phyloP scores from a whole-genome alignment of 2,329 filamentous ascomycete genomes.

The Orbilia oligospora region DNA sequence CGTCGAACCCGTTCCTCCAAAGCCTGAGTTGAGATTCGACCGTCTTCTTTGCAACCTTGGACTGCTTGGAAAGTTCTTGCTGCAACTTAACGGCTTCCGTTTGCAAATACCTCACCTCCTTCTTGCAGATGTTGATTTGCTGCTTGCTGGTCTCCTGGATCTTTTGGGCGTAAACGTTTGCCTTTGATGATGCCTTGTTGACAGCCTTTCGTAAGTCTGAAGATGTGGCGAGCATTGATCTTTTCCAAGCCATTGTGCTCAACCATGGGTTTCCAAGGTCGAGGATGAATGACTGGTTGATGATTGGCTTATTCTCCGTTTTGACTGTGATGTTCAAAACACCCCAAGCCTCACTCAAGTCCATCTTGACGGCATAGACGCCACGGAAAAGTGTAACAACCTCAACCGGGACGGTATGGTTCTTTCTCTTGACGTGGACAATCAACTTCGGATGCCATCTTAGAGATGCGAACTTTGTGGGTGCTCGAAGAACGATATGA shows the following conservation, averaged over 20 bases:
- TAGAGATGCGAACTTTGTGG: constrained; percentile 67
- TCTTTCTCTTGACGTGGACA: constrained; percentile 70
- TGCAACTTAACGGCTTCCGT: constrained; percentile 51
- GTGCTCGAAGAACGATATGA: constrained; percentile 71
- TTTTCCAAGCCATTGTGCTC: constrained; percentile 69
- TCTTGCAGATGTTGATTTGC: constrained; percentile 40
- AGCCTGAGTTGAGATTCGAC: constrained; percentile 54
- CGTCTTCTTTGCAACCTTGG: constrained; percentile 53
- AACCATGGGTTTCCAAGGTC: constrained; percentile 73
- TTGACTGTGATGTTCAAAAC: constrained; percentile 73
- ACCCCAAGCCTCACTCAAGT: constrained; percentile 73
- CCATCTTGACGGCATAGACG: constrained; percentile 69
- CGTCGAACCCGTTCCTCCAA: constrained; percentile 47
- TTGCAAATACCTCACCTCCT: constrained; percentile 45
- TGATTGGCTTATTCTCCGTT: constrained; percentile 74
- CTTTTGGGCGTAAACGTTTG: constrained; percentile 63
- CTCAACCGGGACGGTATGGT: constrained; percentile 68
- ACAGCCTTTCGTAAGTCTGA: constrained; percentile 62
- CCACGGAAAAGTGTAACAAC: constrained; percentile 71
- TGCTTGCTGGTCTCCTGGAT: constrained; percentile 62
- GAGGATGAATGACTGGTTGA: constrained; percentile 75
- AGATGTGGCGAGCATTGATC: constrained; percentile 62
- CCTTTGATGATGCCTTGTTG: constrained; percentile 62
- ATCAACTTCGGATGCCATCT: constrained; percentile 70
- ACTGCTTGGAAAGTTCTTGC: constrained; percentile 49